Evolutionary conservation across 2,329 filamentous ascomycete genomes (phyloP).

Genomic region (Nothophaeocryptopus gaeumannii): DNA sequence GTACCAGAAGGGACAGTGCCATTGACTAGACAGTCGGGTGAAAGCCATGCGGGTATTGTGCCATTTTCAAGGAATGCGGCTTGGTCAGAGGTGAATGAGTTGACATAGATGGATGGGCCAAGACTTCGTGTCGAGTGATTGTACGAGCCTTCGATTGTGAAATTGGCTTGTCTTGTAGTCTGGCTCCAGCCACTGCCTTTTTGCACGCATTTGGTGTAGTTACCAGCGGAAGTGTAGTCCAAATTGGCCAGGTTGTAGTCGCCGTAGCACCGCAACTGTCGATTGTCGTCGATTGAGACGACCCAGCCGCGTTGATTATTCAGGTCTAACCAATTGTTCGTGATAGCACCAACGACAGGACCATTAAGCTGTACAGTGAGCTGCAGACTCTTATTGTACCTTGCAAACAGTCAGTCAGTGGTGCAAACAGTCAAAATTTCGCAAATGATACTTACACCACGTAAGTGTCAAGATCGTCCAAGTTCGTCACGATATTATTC

Average conservation of each 20-base stretch:
- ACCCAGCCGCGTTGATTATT: constrained; percentile 5
- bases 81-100: constrained; percentile 23
- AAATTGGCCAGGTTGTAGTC: constrained; percentile 7
- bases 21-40: constrained; percentile 12
- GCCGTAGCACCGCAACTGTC: constrained; percentile 14
- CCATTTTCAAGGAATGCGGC: constrained; percentile 23
- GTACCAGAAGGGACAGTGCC: constrained; percentile 1
- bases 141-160: constrained; percentile 16
- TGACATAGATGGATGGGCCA: constrained; percentile 12
- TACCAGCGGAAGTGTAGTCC: not conserved
- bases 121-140: not conserved
- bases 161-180: constrained; percentile 18
- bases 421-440: too few species aligned
- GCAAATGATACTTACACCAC: too few species aligned
- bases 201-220: constrained; percentile 28
- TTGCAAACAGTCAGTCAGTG: too few species aligned
- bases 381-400: constrained; percentile 17
- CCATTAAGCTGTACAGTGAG: constrained; percentile 16
- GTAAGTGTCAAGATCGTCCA: too few species aligned
- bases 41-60: constrained; percentile 12
- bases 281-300: constrained; percentile 5
- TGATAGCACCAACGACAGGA: constrained; percentile 16
- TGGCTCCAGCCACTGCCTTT: constrained; percentile 24
- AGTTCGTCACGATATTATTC: too few species aligned
- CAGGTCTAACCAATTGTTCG: constrained; percentile 1